Conservation (phyloP, 768 basidiomycete species). For the Neoboletus brunneissimus region DNA sequence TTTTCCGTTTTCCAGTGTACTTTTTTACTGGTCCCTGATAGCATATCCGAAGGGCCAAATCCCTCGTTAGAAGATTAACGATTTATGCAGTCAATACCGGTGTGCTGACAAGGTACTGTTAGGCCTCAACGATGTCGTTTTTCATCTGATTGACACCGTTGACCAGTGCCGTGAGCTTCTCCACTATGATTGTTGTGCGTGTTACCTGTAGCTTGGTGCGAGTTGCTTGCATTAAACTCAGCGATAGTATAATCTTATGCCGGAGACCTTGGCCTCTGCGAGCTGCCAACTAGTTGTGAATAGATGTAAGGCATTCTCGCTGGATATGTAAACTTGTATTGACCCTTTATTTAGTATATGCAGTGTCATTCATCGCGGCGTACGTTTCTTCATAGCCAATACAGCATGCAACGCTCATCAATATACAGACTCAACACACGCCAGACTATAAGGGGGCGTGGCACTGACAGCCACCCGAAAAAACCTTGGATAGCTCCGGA, state of each 20-base stretch:
- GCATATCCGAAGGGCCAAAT: conserved; percentile 42
- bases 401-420: conserved; percentile 10
- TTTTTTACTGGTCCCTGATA: neutral
- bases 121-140: neutral
- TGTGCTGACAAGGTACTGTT: conserved; percentile 52
- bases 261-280: conserved; percentile 55
- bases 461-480: conserved; percentile 43
- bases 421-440: conserved; percentile 57
- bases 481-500: conserved; percentile 22
- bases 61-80: conserved; percentile 53
- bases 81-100: conserved; percentile 64
- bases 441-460: conserved; percentile 49
- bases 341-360: conserved; percentile 45
- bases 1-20: neutral
- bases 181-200: conserved; percentile 57
- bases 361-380: conserved; percentile 64
- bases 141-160: neutral
- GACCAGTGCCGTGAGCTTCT: conserved; percentile 33
- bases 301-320: conserved; percentile 47
- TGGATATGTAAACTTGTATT: neutral
- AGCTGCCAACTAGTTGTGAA: conserved; percentile 61
- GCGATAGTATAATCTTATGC: conserved; percentile 52
- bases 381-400: conserved; percentile 27
- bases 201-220: neutral
- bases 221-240: neutral